A percentile compares a stretch with the other conserved stretches of the same genome.
These are phyloP conservation scores for Yarrowia deformans DNA, from an alignment of 805 yeast genomes.

Conservation along the genomic window DNA sequence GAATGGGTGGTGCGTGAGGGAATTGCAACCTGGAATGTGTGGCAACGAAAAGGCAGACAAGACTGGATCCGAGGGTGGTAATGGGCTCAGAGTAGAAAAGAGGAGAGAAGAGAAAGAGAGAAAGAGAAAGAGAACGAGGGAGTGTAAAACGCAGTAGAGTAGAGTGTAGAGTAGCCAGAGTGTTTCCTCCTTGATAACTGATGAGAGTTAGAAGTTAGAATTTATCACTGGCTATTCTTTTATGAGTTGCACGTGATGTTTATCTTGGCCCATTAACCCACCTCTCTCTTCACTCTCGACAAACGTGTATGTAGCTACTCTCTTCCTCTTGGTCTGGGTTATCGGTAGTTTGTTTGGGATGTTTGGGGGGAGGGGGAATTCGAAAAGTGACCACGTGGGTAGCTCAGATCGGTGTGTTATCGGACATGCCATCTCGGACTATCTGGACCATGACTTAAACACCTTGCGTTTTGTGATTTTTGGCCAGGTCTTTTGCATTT, in stretches of 20 bases:
- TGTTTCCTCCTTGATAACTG: background rate
- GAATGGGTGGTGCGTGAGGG: slow-evolving; percentile 30
- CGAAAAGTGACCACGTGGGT: slow-evolving; percentile 32
- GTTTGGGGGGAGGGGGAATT: background rate
- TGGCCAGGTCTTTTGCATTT: background rate
- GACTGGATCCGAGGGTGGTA: background rate
- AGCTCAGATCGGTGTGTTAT: slow-evolving; percentile 30
- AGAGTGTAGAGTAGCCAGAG: too few relatives aligned
- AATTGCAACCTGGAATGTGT: slow-evolving; percentile 28
- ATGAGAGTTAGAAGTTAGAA: background rate
- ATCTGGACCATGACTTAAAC: slow-evolving; percentile 5
- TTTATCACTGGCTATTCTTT: slow-evolving; percentile 11
- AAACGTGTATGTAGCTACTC: too few relatives aligned
- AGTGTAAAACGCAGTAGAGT: too few relatives aligned
- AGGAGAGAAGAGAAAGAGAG: too few relatives aligned
- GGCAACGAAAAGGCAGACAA: background rate
- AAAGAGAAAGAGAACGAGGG: background rate
- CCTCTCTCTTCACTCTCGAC: background rate
- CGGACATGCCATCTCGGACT: slow-evolving; percentile 27
- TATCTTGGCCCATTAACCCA: background rate
- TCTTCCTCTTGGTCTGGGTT: background rate
- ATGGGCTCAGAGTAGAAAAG: too few relatives aligned
- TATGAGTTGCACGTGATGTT: slow-evolving; percentile 23
- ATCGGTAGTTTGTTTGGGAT: background rate
- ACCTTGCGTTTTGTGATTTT: background rate